These are phyloP conservation scores for Boletus bicolor DNA, from an alignment of 768 basidiomycete species.

Conservation along the genomic window DNA sequence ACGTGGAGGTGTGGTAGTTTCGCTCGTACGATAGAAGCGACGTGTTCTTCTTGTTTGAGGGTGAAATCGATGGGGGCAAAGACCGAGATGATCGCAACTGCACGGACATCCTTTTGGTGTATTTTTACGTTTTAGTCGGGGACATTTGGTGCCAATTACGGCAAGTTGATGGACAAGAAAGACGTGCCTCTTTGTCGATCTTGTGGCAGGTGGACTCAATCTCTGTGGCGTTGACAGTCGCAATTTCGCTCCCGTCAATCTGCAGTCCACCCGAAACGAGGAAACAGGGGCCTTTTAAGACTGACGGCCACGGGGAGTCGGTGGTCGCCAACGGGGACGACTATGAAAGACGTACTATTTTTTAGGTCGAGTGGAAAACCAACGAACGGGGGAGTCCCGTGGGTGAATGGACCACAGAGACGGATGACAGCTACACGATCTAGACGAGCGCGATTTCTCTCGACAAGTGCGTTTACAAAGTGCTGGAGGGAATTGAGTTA, in stretches of 20 bases:
- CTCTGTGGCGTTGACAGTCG: conserved; percentile 41
- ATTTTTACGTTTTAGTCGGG: conserved; percentile 4
- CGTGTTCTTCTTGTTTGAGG: conserved; percentile 46
- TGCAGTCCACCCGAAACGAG: conserved; percentile 40
- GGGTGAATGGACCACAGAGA: conserved; percentile 57
- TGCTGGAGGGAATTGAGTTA: conserved; percentile 28
- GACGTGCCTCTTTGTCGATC: conserved; percentile 34
- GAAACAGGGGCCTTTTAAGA: conserved; percentile 29
- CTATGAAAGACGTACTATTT: conserved; percentile 23
- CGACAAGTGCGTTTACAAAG: conserved; percentile 60
- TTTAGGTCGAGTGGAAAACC: conserved; percentile 43
- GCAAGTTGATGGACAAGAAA: neutral
- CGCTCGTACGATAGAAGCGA: conserved; percentile 39
- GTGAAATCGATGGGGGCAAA: conserved; percentile 48
- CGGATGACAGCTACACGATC: conserved; percentile 62
- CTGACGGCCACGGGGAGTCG: conserved; percentile 7
- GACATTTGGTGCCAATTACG: neutral
- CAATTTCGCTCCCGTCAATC: conserved; percentile 48
- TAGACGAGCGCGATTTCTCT: conserved; percentile 50
- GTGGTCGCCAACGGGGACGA: neutral
- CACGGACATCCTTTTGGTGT: conserved; percentile 20
- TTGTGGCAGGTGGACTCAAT: conserved; percentile 40
- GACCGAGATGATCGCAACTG: conserved; percentile 45
- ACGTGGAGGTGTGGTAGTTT: conserved; percentile 43
- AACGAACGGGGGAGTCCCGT: conserved; percentile 55